A percentile compares a stretch with the other conserved stretches of the same genome.
phyloP scores from a whole-genome alignment of 2,329 filamentous ascomycete genomes.

The Rosellinia necatrix region DNA sequence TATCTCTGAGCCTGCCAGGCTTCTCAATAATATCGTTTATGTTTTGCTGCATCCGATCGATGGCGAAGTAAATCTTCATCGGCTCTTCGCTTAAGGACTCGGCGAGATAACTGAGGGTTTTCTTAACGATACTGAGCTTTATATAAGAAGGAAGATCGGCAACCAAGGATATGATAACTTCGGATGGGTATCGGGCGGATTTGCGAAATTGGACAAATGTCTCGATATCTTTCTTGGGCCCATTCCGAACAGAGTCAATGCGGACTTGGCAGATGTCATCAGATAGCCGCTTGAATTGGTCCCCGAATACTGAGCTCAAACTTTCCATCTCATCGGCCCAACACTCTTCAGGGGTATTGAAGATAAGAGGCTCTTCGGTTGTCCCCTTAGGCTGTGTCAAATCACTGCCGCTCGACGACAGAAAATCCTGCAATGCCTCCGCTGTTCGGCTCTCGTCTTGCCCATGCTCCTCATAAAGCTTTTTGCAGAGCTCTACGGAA shows the following conservation, averaged over 20 bases:
- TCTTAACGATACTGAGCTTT: conserved; percentile 82
- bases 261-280: conserved; percentile 71
- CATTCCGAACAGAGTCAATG: conserved; percentile 61
- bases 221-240: conserved; percentile 55
- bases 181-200: conserved; percentile 74
- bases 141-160: conserved; percentile 87
- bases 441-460: conserved; percentile 79
- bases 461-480: conserved; percentile 70
- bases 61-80: conserved; percentile 84
- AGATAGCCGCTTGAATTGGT: conserved; percentile 67
- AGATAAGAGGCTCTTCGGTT: conserved; percentile 51
- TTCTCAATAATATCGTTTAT: conserved; percentile 81
- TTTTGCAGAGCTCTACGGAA: conserved; percentile 79
- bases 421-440: conserved; percentile 74
- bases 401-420: conserved; percentile 56
- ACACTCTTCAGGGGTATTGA: conserved; percentile 60
- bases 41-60: conserved; percentile 90
- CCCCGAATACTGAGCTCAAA: conserved; percentile 83
- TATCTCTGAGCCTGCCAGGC: conserved; percentile 82
- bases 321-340: conserved; percentile 89
- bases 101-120: conserved; percentile 72
- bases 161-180: conserved; percentile 70
- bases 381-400: conserved; percentile 37
- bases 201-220: conserved; percentile 69
- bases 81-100: conserved; percentile 78